A percentile compares a stretch with the other conserved stretches of the same genome.
These are phyloP conservation scores for Lyophyllum semitale DNA, from an alignment of 768 basidiomycete genomes.

Conservation along the genomic window DNA sequence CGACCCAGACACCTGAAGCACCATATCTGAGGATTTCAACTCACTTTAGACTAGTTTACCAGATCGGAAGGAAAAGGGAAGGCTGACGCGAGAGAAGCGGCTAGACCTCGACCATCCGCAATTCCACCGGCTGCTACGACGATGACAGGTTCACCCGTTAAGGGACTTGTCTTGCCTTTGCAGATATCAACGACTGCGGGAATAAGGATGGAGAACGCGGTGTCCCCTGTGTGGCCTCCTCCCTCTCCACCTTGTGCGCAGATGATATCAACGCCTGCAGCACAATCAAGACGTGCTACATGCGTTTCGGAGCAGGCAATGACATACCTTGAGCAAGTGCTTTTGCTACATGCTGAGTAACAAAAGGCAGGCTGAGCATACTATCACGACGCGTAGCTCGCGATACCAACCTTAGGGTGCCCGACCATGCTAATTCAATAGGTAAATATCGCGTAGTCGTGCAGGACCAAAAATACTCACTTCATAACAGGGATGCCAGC, in stretches of 20 bases:
- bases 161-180: slow-evolving; percentile 64
- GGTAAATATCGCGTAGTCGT: slow-evolving; percentile 5
- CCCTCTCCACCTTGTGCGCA: slow-evolving; percentile 89
- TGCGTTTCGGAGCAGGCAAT: neutral
- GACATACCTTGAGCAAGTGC: slow-evolving; percentile 69
- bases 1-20: slow-evolving; percentile 86
- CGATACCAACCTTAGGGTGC: slow-evolving; percentile 66
- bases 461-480: slow-evolving; percentile 39
- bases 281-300: neutral
- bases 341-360: slow-evolving; percentile 64
- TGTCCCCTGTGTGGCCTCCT: slow-evolving; percentile 87
- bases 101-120: slow-evolving; percentile 80
- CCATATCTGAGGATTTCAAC: slow-evolving; percentile 56
- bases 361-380: slow-evolving; percentile 1
- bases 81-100: slow-evolving; percentile 67
- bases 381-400: neutral
- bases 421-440: slow-evolving; percentile 67
- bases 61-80: neutral
- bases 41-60: neutral
- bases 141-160: slow-evolving; percentile 75
- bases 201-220: slow-evolving; percentile 77
- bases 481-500: slow-evolving; percentile 86
- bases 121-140: slow-evolving; percentile 88
- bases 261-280: slow-evolving; percentile 81
- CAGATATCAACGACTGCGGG: slow-evolving; percentile 84